These are phyloP conservation scores for Starmera dryadoides DNA, from an alignment of 805 yeast species.

Conservation along the genomic window DNA sequence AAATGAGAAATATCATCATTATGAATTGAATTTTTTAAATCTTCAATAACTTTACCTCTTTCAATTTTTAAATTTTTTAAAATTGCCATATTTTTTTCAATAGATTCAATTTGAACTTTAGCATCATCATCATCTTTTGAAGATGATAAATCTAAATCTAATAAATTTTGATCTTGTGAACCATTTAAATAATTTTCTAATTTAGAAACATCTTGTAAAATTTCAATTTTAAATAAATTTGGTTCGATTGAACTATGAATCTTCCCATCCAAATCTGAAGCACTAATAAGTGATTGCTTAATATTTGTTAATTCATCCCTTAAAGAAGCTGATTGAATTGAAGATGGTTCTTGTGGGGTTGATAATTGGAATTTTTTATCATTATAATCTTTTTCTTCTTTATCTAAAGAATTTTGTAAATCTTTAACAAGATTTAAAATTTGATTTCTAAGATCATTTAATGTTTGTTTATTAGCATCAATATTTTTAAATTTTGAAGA, in stretches of 20 bases:
- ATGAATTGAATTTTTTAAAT: conserved; percentile 63
- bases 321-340: conserved; percentile 29
- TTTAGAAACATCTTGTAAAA: conserved; percentile 38
- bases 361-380: conserved; percentile 27
- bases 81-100: conserved; percentile 54
- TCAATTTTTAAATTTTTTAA: conserved; percentile 59
- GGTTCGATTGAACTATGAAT: conserved; percentile 41
- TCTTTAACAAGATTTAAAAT: conserved; percentile 29
- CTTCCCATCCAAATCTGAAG: conserved; percentile 51
- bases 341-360: conserved; percentile 26
- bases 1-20: conserved; percentile 79
- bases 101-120: conserved; percentile 31
- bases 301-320: conserved; percentile 52
- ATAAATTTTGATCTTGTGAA: conserved; percentile 37
- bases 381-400: conserved; percentile 29
- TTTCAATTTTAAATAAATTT: conserved; percentile 32
- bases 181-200: conserved; percentile 8
- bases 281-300: conserved; percentile 54
- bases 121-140: conserved; percentile 25
- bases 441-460: conserved; percentile 26
- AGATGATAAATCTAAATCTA: conserved; percentile 59
- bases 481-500: conserved; percentile 23
- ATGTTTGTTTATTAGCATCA: conserved; percentile 19
- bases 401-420: conserved; percentile 25
- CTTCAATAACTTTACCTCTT: conserved; percentile 51